Base-by-base conservation (phyloP, 2,329 filamentous ascomycete species). In the Myriosclerotinia scirpicola region DNA sequence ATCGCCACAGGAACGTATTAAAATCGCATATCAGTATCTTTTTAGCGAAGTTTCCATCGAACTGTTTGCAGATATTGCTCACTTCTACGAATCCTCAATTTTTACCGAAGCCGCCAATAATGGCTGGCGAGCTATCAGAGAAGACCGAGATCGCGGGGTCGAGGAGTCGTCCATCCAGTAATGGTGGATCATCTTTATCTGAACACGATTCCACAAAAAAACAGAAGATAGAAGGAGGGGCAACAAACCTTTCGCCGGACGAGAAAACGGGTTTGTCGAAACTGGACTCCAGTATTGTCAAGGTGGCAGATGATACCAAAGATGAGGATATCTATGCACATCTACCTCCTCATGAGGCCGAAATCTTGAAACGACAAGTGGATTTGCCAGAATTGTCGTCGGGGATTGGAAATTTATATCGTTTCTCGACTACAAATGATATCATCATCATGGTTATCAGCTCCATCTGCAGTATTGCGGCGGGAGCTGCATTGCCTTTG, bases 311-410 rank as follows among this genome's bases (percentile, higher is more conserved):
- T 46, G 68, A 71, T 54, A 44, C 20, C 6, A 73, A 73, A 40
- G 74, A 80, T 4, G 80, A 84, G 63, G 84, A 87, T 72, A 80
- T 84, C 4, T 87, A 86, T 74, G 80, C 80, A 36, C 85, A 91
- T 75, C 81, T 93, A 4, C 85, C 89, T 1, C 77, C 84, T 11
- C 75, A 88, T 67, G 89, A 94, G 77, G 87, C 84, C 64, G 81
- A 83, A 26, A 84, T 94, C 64, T 79, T 95, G 68, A 87, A 84
- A 76, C 82, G 80, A 67, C 91, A 95, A 78, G 82, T 93, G 69
- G 79, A 87, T 60, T 87, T 87, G 0, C 87, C 87, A 42, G 80
- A 84, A 14, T 81, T 87, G 66, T 87, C 87, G 72, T 82, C 90
- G 44, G 87, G 85, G n/a, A 83, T 88, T 69, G 81, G 82, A 68